Evolutionary conservation across 1,284 basidiomycete species (phyloP).

Genomic region (Tilletiaria anomala): DNA sequence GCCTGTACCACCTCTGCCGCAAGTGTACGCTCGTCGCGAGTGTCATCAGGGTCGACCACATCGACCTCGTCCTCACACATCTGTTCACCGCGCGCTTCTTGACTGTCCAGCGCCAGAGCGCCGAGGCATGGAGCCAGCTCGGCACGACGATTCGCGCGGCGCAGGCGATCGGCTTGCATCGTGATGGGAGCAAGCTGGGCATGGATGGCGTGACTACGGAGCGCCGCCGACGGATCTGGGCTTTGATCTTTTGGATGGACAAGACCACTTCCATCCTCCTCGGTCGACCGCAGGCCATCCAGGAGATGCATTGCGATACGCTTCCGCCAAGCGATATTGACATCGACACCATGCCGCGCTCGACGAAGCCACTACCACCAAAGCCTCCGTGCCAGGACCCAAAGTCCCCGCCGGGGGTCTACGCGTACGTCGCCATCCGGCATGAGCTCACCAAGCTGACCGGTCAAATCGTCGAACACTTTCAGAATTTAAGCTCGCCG

Average conservation of each 20-base stretch:
- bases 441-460: conserved; percentile 70
- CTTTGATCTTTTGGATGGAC: conserved; percentile 82
- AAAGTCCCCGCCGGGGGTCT: conserved; percentile 53
- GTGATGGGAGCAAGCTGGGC: conserved; percentile 59
- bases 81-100: conserved; percentile 61
- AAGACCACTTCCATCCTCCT: conserved; percentile 70
- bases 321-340: conserved; percentile 69
- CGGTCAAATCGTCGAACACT: conserved; percentile 83
- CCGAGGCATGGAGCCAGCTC: conserved; percentile 87
- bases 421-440: conserved; percentile 75
- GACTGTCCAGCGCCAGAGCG: conserved; percentile 71
- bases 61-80: conserved; percentile 31
- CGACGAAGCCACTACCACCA: conserved; percentile 15
- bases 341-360: conserved; percentile 44
- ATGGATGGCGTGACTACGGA: conserved; percentile 59
- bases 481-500: conserved; percentile 57
- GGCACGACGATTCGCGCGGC: conserved; percentile 84
- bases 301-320: conserved; percentile 56
- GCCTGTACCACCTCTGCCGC: conserved; percentile 51
- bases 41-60: conserved; percentile 31
- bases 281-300: conserved; percentile 73
- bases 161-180: conserved; percentile 79
- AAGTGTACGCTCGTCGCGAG: conserved; percentile 23
- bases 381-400: conserved; percentile 6
- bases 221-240: conserved; percentile 80